Percentiles rank a stretch among this genome's conserved stretches.
Conservation (phyloP, 176 grass and related monocot genomes). For the Rhynchospora breviuscula region DNA sequence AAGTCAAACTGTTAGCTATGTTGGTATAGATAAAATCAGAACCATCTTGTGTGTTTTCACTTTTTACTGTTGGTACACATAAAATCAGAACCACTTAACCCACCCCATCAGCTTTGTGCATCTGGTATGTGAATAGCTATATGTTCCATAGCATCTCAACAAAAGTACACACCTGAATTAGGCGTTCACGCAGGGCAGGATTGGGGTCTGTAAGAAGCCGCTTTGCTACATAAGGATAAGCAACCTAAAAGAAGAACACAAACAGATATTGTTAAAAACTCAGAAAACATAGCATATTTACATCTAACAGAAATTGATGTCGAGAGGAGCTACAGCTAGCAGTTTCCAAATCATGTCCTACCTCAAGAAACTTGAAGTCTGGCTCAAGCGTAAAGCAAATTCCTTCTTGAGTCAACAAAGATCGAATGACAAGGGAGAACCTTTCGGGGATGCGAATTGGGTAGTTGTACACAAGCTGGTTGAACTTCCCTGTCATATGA, state of each 20-base stretch:
- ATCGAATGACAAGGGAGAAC: constrained; percentile 98
- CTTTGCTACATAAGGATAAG: constrained; percentile 95
- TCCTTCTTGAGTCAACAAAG: constrained; percentile 95
- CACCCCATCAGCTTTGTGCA: neutral
- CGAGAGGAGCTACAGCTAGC: neutral
- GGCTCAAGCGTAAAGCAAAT: constrained; percentile 91
- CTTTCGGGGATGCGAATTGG: constrained; percentile 96
- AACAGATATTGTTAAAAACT: constrained; percentile 19
- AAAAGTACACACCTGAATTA: constrained; percentile 66
- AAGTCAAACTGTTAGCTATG: constrained; percentile 1
- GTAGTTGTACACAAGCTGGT: constrained; percentile 95
- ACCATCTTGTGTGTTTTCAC: neutral
- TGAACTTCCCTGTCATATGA: constrained; percentile 73
- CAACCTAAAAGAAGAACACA: constrained; percentile 54
- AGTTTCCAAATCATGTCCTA: constrained; percentile 28
- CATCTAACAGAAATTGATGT: neutral
- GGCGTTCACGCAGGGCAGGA: constrained; percentile 83
- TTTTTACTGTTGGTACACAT: too few species aligned
- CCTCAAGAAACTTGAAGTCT: constrained; percentile 99
- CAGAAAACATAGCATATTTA: neutral
- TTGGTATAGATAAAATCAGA: neutral
- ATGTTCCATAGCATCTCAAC: neutral
- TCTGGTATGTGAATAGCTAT: neutral
- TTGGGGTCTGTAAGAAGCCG: constrained; percentile 96
- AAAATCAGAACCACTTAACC: neutral